phyloP scores from a whole-genome alignment of 2,329 filamentous ascomycete species.

The Boeremia lycopersici region DNA sequence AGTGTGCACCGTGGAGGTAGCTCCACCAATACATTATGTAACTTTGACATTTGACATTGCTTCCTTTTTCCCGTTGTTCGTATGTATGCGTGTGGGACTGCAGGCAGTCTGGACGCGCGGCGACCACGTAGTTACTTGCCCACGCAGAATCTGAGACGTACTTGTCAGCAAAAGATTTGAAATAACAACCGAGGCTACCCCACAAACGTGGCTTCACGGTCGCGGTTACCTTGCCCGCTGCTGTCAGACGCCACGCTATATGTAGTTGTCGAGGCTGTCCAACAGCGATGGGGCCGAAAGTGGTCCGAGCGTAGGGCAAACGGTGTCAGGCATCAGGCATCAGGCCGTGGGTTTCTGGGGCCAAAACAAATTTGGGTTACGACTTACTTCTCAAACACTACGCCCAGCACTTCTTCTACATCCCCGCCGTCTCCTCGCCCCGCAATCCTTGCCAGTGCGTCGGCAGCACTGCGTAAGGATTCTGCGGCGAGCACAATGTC shows the following conservation, averaged over 20 bases:
- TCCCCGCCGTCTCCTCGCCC: slow-evolving; percentile 84
- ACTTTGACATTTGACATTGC: too few species aligned
- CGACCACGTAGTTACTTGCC: slow-evolving; percentile 18
- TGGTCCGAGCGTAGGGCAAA: not conserved
- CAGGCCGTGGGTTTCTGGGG: not conserved
- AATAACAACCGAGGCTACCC: not conserved
- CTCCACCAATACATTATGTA: not conserved
- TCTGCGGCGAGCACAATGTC: slow-evolving; percentile 93
- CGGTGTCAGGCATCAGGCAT: not conserved
- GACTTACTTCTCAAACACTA: slow-evolving; percentile 95
- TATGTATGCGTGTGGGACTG: not conserved
- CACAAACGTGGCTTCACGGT: not conserved
- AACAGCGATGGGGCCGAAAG: slow-evolving; percentile 6
- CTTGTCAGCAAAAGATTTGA: not conserved
- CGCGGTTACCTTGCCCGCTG: slow-evolving; percentile 3
- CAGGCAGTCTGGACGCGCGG: not conserved
- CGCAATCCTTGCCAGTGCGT: slow-evolving; percentile 74
- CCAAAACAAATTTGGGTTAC: not conserved
- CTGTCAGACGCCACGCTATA: slow-evolving; percentile 33
- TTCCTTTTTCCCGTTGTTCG: not conserved
- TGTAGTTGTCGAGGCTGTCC: slow-evolving; percentile 22
- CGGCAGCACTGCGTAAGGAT: slow-evolving; percentile 67
- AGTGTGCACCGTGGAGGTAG: not conserved
- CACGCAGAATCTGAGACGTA: slow-evolving; percentile 25
- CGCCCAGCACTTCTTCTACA: slow-evolving; percentile 92